A percentile compares a stretch with the other conserved stretches of the same genome.
These are phyloP conservation scores for Cryphonectria parasitica DNA, from an alignment of 2,329 filamentous ascomycete species.

Conservation along the genomic window DNA sequence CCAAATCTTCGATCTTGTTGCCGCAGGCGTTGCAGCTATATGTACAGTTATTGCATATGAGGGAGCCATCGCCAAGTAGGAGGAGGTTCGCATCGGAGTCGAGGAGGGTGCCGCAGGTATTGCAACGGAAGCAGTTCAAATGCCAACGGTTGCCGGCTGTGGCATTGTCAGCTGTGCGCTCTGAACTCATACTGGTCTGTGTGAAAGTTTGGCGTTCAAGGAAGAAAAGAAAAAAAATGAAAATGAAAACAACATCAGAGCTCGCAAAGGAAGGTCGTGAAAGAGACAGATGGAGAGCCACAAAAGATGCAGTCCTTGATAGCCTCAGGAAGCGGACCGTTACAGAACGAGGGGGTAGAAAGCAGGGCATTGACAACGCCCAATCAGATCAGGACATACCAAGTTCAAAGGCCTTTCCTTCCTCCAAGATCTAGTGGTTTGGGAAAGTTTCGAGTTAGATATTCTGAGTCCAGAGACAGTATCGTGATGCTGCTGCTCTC, in stretches of 20 bases:
- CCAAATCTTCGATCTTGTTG: constrained; percentile 97
- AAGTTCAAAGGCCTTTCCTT: constrained; percentile 97
- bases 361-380: not conserved
- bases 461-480: constrained; percentile 18
- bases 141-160: constrained; percentile 96
- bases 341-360: constrained; percentile 8
- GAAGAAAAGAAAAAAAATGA: not conserved
- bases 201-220: constrained; percentile 24
- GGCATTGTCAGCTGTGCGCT: constrained; percentile 31
- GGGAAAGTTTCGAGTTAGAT: constrained; percentile 17
- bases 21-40: constrained; percentile 97
- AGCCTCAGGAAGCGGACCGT: not conserved
- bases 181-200: constrained; percentile 30
- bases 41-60: constrained; percentile 99
- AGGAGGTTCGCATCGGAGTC: constrained; percentile 98
- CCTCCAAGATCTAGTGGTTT: constrained; percentile 81
- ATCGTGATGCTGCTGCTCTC: constrained; percentile 36
- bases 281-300: constrained; percentile 6
- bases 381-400: constrained; percentile 58
- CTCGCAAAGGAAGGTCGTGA: constrained; percentile 4
- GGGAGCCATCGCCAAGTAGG: constrained; percentile 92
- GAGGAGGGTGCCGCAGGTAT: constrained; percentile 91
- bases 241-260: not conserved
- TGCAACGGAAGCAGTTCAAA: constrained; percentile 97
- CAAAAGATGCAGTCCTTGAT: constrained; percentile 3